Evolutionary conservation across 345 rosid species (phyloP), one percentile per base, ranked within the genome.

Genomic region (Sonneratia caseolaris): DNA sequence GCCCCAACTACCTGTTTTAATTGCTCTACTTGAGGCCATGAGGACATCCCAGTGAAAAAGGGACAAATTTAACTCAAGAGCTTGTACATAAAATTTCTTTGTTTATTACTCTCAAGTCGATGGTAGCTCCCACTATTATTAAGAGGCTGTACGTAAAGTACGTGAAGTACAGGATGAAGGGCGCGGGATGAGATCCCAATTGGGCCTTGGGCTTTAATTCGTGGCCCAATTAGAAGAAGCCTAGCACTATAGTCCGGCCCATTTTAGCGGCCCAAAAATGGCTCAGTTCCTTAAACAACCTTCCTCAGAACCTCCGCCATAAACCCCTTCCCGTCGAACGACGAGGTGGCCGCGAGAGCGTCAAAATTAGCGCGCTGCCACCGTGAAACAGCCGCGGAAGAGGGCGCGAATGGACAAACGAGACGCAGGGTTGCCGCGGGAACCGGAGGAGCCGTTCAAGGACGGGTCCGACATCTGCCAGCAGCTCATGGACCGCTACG

Each of bases 401-500:
- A 62, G 66, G 9, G 38, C 66, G 32, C 37, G 66, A 11, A 8
- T 22, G 35, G 64, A 10, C 64, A 14, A 12, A 24, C 1, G 24
- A 32, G 66, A 2, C 66, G 7, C 37, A 66, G 53, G 51, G 40
- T 2, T 64, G 40, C 71, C 42, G 68, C 53, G 8, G 72, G 59
- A 72, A 18, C 49, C 72, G 21, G 65, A 45, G 55, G 51, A 68
- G 12, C 57, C 71, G 18, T 73, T 87, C 78, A 83, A 85, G 59
- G 78, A 82, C 51, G 77, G 83, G 74, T 43, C 82, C 38, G 97
- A 95, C 70, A 76, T 95, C 71, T 95, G 89, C 81, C 91, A 86
- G 69, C 96, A 90, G 69, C 92, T 95, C 64, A 84, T 95, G 86
- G 91, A 88, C 78, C 97, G 99, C 36, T 95, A 95, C 66, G 82